phyloP scores from a whole-genome alignment of 2,329 filamentous ascomycete species.

The Exutisphaerella laricina region DNA sequence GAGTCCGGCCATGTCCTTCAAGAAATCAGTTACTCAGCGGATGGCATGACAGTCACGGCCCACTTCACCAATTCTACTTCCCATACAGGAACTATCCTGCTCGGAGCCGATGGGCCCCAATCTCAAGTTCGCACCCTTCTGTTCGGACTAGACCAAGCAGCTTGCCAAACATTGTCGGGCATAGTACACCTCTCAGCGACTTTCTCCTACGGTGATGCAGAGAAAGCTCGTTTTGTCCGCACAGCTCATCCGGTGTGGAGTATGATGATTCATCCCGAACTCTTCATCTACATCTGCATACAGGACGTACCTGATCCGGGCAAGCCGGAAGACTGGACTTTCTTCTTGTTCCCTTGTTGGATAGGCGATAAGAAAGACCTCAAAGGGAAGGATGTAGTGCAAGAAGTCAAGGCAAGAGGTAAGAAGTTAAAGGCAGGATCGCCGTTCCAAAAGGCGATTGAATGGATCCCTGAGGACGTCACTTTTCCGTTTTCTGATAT shows the following conservation, averaged over 20 bases:
- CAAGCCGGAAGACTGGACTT: constrained; percentile 18
- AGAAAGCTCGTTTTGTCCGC: constrained; percentile 12
- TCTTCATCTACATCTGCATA: constrained; percentile 13
- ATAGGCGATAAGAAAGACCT: constrained; percentile 5
- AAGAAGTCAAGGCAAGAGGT: constrained; percentile 1
- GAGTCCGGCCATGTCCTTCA: constrained; percentile 8
- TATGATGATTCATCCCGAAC: constrained; percentile 13
- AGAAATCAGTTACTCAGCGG: constrained; percentile 7
- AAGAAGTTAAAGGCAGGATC: constrained; percentile 6
- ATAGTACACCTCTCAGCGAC: constrained; percentile 14
- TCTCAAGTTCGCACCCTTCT: constrained; percentile 16
- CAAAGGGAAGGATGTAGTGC: neutral
- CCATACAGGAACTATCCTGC: constrained; percentile 13
- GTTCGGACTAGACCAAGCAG: neutral
- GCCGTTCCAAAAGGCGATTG: constrained; percentile 19
- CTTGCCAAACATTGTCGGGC: neutral
- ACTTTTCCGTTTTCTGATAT: constrained; percentile 12
- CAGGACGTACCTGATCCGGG: constrained; percentile 14
- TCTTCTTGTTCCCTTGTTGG: constrained; percentile 18
- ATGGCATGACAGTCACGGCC: constrained; percentile 13
- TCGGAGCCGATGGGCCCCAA: constrained; percentile 19
- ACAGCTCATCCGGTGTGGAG: constrained; percentile 16
- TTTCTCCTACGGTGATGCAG: constrained; percentile 15
- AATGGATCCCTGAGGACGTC: constrained; percentile 14
- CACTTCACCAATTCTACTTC: constrained; percentile 11